A percentile compares a stretch with the other conserved stretches of the same genome.
phyloP scores from a whole-genome alignment of 345 rosid genomes.

The Sonneratia caseolaris region DNA sequence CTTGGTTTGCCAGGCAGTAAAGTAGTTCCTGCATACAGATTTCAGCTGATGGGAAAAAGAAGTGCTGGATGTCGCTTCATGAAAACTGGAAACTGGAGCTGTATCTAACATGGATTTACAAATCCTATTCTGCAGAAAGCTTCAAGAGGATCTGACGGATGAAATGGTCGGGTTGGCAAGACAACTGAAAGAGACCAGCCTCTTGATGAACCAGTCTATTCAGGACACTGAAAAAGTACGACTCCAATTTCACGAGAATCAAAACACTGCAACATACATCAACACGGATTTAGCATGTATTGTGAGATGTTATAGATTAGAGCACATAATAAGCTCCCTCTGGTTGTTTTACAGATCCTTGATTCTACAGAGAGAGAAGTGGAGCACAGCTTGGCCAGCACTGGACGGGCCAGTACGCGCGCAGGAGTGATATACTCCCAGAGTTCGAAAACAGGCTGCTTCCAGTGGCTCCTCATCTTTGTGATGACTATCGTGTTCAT shows the following conservation, averaged over 20 bases:
- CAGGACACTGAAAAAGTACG: slow-evolving; percentile 63
- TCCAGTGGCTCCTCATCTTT: slow-evolving; percentile 72
- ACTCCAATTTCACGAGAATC: neutral
- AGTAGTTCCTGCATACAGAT: neutral
- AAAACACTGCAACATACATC: neutral
- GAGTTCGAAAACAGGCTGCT: slow-evolving; percentile 70
- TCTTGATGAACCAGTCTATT: slow-evolving; percentile 66
- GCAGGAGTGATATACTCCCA: slow-evolving; percentile 51
- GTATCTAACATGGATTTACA: neutral
- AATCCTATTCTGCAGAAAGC: slow-evolving; percentile 33
- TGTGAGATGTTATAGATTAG: neutral
- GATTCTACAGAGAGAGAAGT: slow-evolving; percentile 80
- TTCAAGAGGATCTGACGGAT: slow-evolving; percentile 80
- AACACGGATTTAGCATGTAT: neutral
- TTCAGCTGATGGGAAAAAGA: neutral
- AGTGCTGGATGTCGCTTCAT: neutral
- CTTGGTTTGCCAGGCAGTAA: neutral
- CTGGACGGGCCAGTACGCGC: slow-evolving; percentile 61
- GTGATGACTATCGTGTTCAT: slow-evolving; percentile 62
- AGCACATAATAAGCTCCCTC: neutral
- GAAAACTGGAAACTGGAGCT: neutral
- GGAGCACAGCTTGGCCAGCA: slow-evolving; percentile 84
- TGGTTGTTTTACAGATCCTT: slow-evolving; percentile 44
- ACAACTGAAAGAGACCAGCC: slow-evolving; percentile 84
- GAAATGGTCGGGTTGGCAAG: slow-evolving; percentile 90